Evolutionary conservation across 225 moss, liverwort and hornwort species (phyloP).

Genomic region (Polytrichum commune): DNA sequence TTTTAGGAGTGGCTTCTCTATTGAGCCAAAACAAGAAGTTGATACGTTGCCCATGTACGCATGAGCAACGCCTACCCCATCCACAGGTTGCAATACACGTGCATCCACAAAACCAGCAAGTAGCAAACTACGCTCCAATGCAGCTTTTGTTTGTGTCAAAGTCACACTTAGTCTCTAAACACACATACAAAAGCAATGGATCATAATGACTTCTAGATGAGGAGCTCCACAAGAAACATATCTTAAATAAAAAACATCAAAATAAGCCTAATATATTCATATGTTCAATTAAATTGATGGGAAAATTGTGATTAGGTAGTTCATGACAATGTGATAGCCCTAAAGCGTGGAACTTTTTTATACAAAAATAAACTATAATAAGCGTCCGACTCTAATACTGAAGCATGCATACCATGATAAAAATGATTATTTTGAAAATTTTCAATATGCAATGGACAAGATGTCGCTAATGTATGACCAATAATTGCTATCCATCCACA

Average conservation of each 20-base stretch:
- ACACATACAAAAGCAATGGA: neutral
- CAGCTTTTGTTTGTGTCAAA: constrained; percentile 34
- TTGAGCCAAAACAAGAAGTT: constrained; percentile 2
- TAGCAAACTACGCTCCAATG: constrained; percentile 49
- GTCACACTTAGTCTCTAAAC: constrained; percentile 34
- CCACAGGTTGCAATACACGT: constrained; percentile 27
- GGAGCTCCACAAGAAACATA: no score
- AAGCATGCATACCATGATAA: neutral
- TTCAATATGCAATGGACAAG: neutral
- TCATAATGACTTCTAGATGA: no score
- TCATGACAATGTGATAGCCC: neutral
- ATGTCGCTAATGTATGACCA: neutral
- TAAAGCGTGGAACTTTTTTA: neutral
- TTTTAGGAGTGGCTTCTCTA: constrained; percentile 34
- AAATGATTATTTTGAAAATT: neutral
- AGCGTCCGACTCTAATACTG: neutral
- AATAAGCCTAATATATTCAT: neutral
- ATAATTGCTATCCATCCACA: neutral
- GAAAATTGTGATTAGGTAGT: no score
- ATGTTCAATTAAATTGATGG: no score
- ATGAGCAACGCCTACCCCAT: constrained; percentile 37
- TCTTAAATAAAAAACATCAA: neutral
- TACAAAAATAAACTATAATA: neutral
- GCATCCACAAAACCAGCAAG: constrained; percentile 62
- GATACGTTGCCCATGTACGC: constrained; percentile 21